Base-by-base conservation (phyloP, 768 basidiomycete genomes). In the Leccinum obscurum region DNA sequence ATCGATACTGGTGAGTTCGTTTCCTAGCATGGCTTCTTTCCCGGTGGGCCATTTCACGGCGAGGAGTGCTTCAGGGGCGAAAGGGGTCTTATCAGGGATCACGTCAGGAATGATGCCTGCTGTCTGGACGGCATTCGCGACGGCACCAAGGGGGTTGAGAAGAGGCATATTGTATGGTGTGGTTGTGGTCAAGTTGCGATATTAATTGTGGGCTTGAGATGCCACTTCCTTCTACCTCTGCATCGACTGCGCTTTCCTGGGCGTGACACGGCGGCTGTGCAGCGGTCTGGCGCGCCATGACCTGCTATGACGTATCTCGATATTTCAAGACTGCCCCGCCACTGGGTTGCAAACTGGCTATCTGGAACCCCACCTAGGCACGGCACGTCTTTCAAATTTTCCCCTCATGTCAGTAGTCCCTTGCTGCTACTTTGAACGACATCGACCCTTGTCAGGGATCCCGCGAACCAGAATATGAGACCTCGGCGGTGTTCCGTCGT, bases 11-110 rank as follows among this genome's bases (percentile, higher is more conserved):
- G 70, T 70, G 34, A 80, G 62, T 28, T 70, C 69, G 61, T 79
- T 80, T 7, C 79, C 79, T 9, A 78, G 66, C 55, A 75, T 59
- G 26, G 72, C 72, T 58, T 75, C 72, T 51, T 73, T 71, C 10
- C 70, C 66, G 0, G 63, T 73, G 14, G 73, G 68, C 66, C 74
- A 73, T 55, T 61, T 66, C 22, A 71, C 61, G 41, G 66, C 63
- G 54, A 77, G 62, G 22, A 77, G 57, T 1, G 68, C 71, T 37
- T 67, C 63, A 4, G 74, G 72, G 44, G 13, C 58, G 60, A 77
- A 75, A 15, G 59, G 24, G 53, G 62, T 35, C 7, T 63, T 62
- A 41, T 55, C 60, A 3, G 70, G 63, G 26, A 77, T 63, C 26
- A 76, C 69, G 41, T 76, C 74, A 0, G 76, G 70, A 46, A 72